These are phyloP conservation scores for Candida caryicola DNA, from an alignment of 805 yeast genomes.

Conservation along the genomic window DNA sequence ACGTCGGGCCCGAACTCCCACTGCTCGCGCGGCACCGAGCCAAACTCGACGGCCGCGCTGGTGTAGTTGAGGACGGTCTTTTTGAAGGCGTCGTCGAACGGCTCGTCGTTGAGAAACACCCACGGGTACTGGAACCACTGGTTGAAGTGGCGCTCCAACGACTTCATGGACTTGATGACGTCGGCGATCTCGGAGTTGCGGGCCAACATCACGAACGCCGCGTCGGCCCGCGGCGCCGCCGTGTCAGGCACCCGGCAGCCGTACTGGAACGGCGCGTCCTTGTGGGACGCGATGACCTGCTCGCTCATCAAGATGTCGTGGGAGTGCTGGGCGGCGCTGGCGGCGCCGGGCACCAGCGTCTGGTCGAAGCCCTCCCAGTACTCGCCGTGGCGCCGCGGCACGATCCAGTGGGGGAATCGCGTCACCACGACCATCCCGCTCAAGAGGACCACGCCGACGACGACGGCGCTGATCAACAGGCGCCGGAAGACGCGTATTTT, in stretches of 20 bases:
- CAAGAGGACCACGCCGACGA: too few relatives aligned
- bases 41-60: slow-evolving; percentile 67
- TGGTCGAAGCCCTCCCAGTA: too few relatives aligned
- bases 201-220: slow-evolving; percentile 80
- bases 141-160: slow-evolving; percentile 84
- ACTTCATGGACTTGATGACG: slow-evolving; percentile 67
- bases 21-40: slow-evolving; percentile 49
- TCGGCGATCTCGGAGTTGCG: slow-evolving; percentile 77
- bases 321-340: neutral
- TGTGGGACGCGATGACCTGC: slow-evolving; percentile 14
- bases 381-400: too few relatives aligned
- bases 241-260: slow-evolving; percentile 55
- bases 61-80: slow-evolving; percentile 50
- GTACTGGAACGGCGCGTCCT: slow-evolving; percentile 45
- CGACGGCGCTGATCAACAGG: too few relatives aligned
- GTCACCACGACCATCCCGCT: too few relatives aligned
- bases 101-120: slow-evolving; percentile 81
- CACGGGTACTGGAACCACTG: slow-evolving; percentile 94
- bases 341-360: too few relatives aligned
- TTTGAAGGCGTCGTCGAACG: slow-evolving; percentile 65
- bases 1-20: slow-evolving; percentile 64
- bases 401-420: too few relatives aligned
- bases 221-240: slow-evolving; percentile 57
- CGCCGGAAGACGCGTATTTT: too few relatives aligned
- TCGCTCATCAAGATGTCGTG: slow-evolving; percentile 10